phyloP scores from a whole-genome alignment of 2,329 filamentous ascomycete genomes.

The Nannizzia gypsea region DNA sequence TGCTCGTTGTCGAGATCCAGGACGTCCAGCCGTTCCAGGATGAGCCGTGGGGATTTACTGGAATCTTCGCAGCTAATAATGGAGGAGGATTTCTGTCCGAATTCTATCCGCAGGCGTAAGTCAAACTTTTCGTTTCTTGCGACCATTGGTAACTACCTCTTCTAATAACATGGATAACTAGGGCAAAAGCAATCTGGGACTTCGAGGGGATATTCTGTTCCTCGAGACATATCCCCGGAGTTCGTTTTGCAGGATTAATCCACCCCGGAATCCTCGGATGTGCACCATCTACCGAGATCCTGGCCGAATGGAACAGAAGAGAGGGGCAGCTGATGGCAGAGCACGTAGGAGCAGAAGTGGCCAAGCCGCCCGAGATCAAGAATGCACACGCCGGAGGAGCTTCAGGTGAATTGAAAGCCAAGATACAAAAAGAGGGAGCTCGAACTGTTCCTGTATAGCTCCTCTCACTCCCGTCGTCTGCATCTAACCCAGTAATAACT shows the following conservation, averaged over 20 bases:
- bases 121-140: too few relatives aligned
- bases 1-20: constrained; percentile 79
- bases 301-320: constrained; percentile 71
- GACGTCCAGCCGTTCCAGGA: constrained; percentile 83
- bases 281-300: constrained; percentile 65
- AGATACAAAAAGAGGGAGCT: constrained; percentile 65
- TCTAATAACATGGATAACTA: constrained; percentile 15
- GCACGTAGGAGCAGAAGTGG: constrained; percentile 54
- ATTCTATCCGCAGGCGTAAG: constrained; percentile 68
- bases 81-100: constrained; percentile 85
- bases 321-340: constrained; percentile 68
- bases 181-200: constrained; percentile 63
- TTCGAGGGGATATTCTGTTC: constrained; percentile 71
- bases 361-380: constrained; percentile 59
- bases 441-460: constrained; percentile 58
- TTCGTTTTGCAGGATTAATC: constrained; percentile 79
- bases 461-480: background rate
- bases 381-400: constrained; percentile 63
- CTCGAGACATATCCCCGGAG: constrained; percentile 73
- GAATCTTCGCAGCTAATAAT: constrained; percentile 66
- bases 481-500: background rate
- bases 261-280: constrained; percentile 87
- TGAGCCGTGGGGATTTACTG: constrained; percentile 82
- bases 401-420: constrained; percentile 44
- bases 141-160: background rate